Evolutionary conservation across 768 basidiomycete species (phyloP).

Genomic region (Boletus subcaerulescens): DNA sequence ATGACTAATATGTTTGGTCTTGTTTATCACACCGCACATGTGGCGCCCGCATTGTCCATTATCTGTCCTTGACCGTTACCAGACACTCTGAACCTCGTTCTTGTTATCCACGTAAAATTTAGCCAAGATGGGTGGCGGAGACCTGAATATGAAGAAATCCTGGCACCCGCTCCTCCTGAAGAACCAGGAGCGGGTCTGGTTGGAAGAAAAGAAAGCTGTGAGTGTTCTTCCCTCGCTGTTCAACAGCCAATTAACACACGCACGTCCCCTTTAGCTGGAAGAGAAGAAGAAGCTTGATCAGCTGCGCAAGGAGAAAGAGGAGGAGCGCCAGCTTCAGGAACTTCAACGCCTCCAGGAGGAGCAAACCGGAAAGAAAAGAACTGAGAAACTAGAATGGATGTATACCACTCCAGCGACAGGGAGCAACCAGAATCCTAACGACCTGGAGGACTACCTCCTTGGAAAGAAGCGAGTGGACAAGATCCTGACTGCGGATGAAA

Average conservation of each 20-base stretch:
- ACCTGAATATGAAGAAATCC: slow-evolving; percentile 99
- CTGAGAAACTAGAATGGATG: slow-evolving; percentile 99
- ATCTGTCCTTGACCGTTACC: slow-evolving; percentile 1
- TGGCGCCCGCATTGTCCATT: neutral
- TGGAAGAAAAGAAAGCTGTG: slow-evolving; percentile 95
- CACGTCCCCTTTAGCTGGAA: slow-evolving; percentile 62
- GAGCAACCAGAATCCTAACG: slow-evolving; percentile 80
- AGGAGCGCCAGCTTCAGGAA: slow-evolving; percentile 95
- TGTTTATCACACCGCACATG: neutral
- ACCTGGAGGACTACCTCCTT: slow-evolving; percentile 93
- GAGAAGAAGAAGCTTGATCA: slow-evolving; percentile 99
- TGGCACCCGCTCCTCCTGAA: slow-evolving; percentile 98
- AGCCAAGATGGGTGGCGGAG: slow-evolving; percentile 94
- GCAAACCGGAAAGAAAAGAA: slow-evolving; percentile 90
- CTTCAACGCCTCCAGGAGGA: slow-evolving; percentile 94
- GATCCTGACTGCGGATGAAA: slow-evolving; percentile 87
- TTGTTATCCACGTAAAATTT: slow-evolving; percentile 14
- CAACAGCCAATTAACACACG: slow-evolving; percentile 8
- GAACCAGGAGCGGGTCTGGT: slow-evolving; percentile 99
- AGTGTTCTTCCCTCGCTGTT: slow-evolving; percentile 28
- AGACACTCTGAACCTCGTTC: slow-evolving; percentile 3
- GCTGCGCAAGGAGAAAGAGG: slow-evolving; percentile 95
- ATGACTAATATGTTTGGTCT: neutral
- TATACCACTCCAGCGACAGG: slow-evolving; percentile 96
- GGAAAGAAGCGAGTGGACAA: slow-evolving; percentile 99